Evolutionary conservation across 805 yeast species (phyloP), one percentile per base, ranked within the genome.

Genomic region (Candida glaebosa): DNA sequence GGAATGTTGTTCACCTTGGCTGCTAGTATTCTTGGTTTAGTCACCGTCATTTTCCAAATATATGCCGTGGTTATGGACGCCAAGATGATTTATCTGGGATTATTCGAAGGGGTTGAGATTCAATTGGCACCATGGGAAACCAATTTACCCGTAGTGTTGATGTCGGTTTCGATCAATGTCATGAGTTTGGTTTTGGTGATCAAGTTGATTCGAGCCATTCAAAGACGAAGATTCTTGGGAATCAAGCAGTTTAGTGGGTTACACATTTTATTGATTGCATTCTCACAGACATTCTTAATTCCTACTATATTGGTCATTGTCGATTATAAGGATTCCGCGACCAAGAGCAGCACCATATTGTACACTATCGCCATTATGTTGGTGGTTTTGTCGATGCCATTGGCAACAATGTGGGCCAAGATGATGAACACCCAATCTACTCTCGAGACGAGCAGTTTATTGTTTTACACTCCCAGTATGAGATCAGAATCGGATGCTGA

Each of bases 321-420:
- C 16, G 48, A 47, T 32, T 47, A 24, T 25, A 37, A 40, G 51
- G 19, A 22, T 67, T 72, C 50, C 57, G 12, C 31, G 12, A 28
- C 31, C n/a, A 16, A 28, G n/a, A 28, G 31, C 12, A 28, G 16
- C 14, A 28, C 31, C 16, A 73, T 28, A 46, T 80, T 49, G 58
- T 74, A 18, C 14, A 72, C 82, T 3, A 54, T 85, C 20, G 79
- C 87, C 2, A 64, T 79, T 2, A 65, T 85, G 18, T 50, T 88
- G 4, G 81, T 84, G 15, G 83, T 84, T 0, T 56, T 87, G 19
- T 84, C 90, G 3, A 67, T 89, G 40, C 96, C 96, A 1, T 61
- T 90, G 37, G 80, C 96, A 0, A 79, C 96, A 0, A 75, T 89
- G 76, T 89, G 97, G 97, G 95, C 96, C 0, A 68, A 82, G 3